Base-by-base conservation (phyloP, 305 asterid genomes). In the Fraxinus nigra region DNA sequence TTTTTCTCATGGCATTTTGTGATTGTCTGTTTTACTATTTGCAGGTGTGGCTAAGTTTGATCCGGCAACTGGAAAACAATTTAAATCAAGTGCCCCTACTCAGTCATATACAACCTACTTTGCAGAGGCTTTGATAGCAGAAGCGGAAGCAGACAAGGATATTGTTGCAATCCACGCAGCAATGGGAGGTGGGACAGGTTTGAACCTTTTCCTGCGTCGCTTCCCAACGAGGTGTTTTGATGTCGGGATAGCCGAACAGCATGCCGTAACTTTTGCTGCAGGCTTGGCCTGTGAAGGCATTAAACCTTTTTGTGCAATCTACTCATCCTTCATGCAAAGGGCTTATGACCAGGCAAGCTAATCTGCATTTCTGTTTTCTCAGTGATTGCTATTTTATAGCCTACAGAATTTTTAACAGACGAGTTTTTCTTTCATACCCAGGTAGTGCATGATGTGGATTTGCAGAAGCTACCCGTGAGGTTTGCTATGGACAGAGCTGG, bases 401-500 rank as follows among this genome's bases (percentile, higher is more conserved):
- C 59, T 30, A 9, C 5, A 26, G 16, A 65, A 30, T 32, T 37
- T 82, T 76, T 35, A 76, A 59, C 65, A 33, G 75, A 40, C 18
- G 22, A 63, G 73, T 16, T 24, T 24, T 85, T 77, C 79, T 74
- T 48, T 76, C 61, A 20, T 72, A 67, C 83, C 33, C 89, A 95
- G 99, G 99, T 95, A 76, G 98, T 94, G 79, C 99, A 95, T 61
- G 99, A 95, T 11, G 99, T 95, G 24, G 99, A 95, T 85, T 83
- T 95, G 87, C 99, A 95, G 90, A 95, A 94, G 91, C 91, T 95
- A 18, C 99, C 99, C 0, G 99, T 95, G 78, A 90, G 97, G 81
- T 95, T 95, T 85, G 99, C 99, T 3, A 94, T 95, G 97, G 99
- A 95, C 83, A 87, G 99, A 82, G 98, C 97, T 0, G 99, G 99